These are phyloP conservation scores for Ambispora gerdemannii DNA, from an alignment of 192 early-diverging fungal species.

Conservation along the genomic window DNA sequence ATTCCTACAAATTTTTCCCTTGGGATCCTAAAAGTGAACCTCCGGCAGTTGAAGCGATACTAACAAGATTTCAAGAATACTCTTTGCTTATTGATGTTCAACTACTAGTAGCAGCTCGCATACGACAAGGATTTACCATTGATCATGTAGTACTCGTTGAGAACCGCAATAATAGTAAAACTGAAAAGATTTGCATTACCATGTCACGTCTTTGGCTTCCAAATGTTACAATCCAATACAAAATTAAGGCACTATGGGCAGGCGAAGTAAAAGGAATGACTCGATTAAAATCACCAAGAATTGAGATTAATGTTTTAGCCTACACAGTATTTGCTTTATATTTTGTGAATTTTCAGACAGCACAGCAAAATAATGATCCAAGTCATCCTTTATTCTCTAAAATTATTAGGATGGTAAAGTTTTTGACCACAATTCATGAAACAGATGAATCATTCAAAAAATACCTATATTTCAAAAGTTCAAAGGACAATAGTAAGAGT, in stretches of 20 bases:
- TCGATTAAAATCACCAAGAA: conserved; percentile 44
- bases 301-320: conserved; percentile 50
- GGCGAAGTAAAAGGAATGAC: conserved; percentile 6
- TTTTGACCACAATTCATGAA: conserved; percentile 45
- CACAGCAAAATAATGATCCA: conserved; percentile 43
- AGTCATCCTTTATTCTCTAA: conserved; percentile 52
- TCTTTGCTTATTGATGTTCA: conserved; percentile 55
- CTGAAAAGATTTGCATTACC: conserved; percentile 58
- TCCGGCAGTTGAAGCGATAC: conserved; percentile 57
- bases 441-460: conserved; percentile 49
- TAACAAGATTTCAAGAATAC: conserved; percentile 64
- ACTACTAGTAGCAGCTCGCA: conserved; percentile 59
- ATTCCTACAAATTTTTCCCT: conserved; percentile 52
- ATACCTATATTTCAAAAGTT: conserved; percentile 28
- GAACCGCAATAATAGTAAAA: conserved; percentile 37
- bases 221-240: conserved; percentile 73
- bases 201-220: conserved; percentile 71
- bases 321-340: conserved; percentile 45
- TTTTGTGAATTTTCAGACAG: conserved; percentile 43
- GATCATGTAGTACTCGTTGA: conserved; percentile 51
- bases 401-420: conserved; percentile 45
- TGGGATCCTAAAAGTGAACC: conserved; percentile 64
- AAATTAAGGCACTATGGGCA: conserved; percentile 51
- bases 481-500: conserved; percentile 9
- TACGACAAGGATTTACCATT: conserved; percentile 69